These are phyloP conservation scores for Corchorus olitorius DNA, from an alignment of 345 rosid species.

Conservation along the genomic window DNA sequence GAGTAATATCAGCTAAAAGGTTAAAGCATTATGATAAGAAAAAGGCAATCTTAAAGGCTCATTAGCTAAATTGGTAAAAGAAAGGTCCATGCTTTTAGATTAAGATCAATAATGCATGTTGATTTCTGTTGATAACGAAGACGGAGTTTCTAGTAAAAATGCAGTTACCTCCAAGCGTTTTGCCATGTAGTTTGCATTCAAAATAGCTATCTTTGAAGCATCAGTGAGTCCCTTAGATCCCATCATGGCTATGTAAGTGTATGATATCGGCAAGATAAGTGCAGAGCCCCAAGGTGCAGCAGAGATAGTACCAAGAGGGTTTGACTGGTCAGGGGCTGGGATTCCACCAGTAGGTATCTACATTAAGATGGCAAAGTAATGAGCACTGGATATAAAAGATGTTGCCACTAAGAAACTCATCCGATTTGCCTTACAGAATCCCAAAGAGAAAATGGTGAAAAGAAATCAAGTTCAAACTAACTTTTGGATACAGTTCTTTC, in stretches of 20 bases:
- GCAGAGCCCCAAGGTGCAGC: constrained; percentile 99
- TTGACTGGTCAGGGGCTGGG: constrained; percentile 69
- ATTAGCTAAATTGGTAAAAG: not conserved
- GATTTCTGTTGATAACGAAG: not conserved
- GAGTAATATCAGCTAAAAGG: not conserved
- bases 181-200: constrained; percentile 99
- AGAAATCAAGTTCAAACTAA: not conserved
- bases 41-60: not conserved
- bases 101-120: not conserved
- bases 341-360: constrained; percentile 84
- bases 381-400: constrained; percentile 10
- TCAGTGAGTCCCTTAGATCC: constrained; percentile 95
- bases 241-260: constrained; percentile 97
- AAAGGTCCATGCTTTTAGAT: not conserved
- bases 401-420: constrained; percentile 17
- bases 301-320: constrained; percentile 84
- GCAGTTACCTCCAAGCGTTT: constrained; percentile 85
- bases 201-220: constrained; percentile 91
- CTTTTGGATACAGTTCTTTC: not conserved
- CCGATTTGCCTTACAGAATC: not conserved
- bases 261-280: constrained; percentile 94
- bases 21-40: not conserved
- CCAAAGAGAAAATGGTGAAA: not conserved
- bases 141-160: constrained; percentile 22
- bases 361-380: constrained; percentile 15